Evolutionary conservation across 805 yeast genomes (phyloP), one percentile per base, ranked within the genome.

Genomic region (Candida coleopterorum): DNA sequence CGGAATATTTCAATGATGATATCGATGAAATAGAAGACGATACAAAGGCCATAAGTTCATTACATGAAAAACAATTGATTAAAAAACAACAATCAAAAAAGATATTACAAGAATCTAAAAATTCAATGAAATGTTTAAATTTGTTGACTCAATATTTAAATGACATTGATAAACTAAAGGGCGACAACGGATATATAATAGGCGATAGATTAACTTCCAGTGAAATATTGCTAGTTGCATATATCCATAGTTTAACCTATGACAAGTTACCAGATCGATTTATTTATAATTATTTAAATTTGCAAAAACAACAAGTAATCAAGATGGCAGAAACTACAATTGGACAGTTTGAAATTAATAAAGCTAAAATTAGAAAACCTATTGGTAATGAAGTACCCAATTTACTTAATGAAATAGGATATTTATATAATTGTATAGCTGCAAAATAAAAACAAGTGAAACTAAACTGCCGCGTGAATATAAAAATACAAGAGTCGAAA

Each of bases 241-340:
- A 68, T 43, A 37, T 74, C 4, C 40, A 51, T 38, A 53, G 63
- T 6, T 43, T 61, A 35, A 56, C 65, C 1, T 42, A 37, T 28
- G 49, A 48, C 2, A 55, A 52, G 7, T 53, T 74, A 34, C 72
- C 75, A 4, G 72, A 70, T 39, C 45, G 48, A 18, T 72, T 73
- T 43, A 50, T 74, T 24, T 42, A 35, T 4, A 47, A 45, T n/a
- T 70, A 58, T 42, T 40, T 73, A 31, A 33, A 46, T 10, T 39
- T 45, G 12, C 58, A 63, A 31, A 53, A 51, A 35, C 64, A 68
- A 1, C 47, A 57, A 6, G 47, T 68, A 25, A 20, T 56, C 29
- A 26, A 32, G 9, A 43, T 40, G 22, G 43, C 47, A 8, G 31
- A 40, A 9, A 16, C 26, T 2, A 37, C 35, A 11, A 26, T 10